A percentile compares a stretch with the other conserved stretches of the same genome.
phyloP scores from a whole-genome alignment of 2,329 filamentous ascomycete genomes.

The Colletotrichum tropicicola region DNA sequence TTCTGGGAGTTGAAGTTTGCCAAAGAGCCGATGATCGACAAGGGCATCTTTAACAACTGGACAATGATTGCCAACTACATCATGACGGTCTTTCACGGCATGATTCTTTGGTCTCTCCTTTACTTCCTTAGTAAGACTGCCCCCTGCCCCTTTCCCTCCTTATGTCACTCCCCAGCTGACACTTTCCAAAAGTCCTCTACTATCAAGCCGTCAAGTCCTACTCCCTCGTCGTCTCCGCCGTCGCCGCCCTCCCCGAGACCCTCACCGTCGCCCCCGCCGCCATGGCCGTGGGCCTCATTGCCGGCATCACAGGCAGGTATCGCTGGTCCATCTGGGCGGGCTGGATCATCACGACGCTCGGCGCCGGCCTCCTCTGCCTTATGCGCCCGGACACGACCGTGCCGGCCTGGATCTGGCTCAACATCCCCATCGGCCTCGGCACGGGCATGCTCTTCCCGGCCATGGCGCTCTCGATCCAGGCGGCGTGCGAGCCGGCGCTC shows the following conservation, averaged over 20 bases:
- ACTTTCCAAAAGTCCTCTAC: constrained; percentile 47
- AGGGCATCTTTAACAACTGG: constrained; percentile 55
- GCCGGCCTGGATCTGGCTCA: constrained; percentile 67
- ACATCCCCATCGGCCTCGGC: constrained; percentile 67
- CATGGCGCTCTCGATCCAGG: constrained; percentile 72
- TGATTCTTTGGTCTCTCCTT: constrained; percentile 61
- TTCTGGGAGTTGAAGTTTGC: constrained; percentile 63
- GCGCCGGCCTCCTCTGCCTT: constrained; percentile 63
- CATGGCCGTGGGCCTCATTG: constrained; percentile 62
- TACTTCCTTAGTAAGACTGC: constrained; percentile 58
- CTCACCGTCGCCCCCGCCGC: constrained; percentile 71
- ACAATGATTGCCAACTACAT: constrained; percentile 58
- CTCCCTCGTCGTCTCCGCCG: constrained; percentile 60
- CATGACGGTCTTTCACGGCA: constrained; percentile 65
- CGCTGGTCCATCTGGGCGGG: constrained; percentile 68
- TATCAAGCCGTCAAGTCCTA: constrained; percentile 62
- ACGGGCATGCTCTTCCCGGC: constrained; percentile 72
- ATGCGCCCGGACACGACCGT: constrained; percentile 58
- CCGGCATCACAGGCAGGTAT: constrained; percentile 66
- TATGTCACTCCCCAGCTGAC: constrained; percentile 29
- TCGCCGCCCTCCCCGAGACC: constrained; percentile 67
- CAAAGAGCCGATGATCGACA: constrained; percentile 57
- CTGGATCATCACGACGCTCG: constrained; percentile 67
- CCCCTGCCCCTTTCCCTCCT: neutral
- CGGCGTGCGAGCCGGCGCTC: constrained; percentile 55